Conservation (phyloP, 2,329 filamentous ascomycete genomes). For the Pestalotiopsis sp. region DNA sequence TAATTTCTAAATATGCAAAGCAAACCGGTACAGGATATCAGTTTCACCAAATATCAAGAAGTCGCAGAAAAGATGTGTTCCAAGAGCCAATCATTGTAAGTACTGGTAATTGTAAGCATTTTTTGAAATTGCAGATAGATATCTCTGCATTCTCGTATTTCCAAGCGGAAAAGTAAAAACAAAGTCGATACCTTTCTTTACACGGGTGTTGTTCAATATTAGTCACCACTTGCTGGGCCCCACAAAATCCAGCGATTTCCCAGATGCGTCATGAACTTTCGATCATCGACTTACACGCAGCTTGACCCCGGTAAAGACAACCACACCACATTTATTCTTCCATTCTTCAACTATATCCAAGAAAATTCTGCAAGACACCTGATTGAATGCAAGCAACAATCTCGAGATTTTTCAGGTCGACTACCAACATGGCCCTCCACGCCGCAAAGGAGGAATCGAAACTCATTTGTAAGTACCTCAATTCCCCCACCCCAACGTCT, state of each 20-base stretch:
- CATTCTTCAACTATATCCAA: background rate
- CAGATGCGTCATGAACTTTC: constrained; percentile 4
- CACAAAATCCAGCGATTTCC: background rate
- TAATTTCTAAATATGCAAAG: too few relatives aligned
- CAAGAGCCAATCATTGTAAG: too few relatives aligned
- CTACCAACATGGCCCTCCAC: constrained; percentile 45
- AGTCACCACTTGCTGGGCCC: background rate
- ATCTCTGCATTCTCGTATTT: too few relatives aligned
- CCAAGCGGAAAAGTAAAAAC: too few relatives aligned
- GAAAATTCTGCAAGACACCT: background rate
- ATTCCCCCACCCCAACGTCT: background rate
- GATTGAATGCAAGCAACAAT: constrained; percentile 13
- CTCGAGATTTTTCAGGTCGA: constrained; percentile 11
- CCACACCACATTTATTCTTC: background rate
- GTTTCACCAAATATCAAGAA: too few relatives aligned
- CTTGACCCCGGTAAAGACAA: background rate
- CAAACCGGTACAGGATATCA: too few relatives aligned
- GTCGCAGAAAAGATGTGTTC: too few relatives aligned
- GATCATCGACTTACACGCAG: background rate
- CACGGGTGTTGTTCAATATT: too few relatives aligned
- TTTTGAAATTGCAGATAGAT: too few relatives aligned
- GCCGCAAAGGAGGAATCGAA: constrained; percentile 39
- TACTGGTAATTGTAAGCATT: too few relatives aligned
- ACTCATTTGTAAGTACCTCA: constrained; percentile 47
- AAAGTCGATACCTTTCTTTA: too few relatives aligned